phyloP scores from a whole-genome alignment of 768 basidiomycete species.

The Tubosaeta sp. region DNA sequence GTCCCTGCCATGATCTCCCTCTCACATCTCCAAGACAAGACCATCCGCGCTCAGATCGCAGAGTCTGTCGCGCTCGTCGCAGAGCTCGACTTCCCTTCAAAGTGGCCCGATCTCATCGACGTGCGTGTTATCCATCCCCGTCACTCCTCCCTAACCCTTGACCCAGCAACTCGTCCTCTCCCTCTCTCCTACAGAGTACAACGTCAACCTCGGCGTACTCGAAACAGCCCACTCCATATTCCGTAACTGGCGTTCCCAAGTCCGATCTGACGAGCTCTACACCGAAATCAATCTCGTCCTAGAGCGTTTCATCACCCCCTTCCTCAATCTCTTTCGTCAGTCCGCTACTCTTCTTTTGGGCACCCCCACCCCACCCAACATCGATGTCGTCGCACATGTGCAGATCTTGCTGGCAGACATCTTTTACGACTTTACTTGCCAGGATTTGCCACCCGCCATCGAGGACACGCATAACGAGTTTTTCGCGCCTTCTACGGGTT shows the following conservation, averaged over 20 bases:
- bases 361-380: constrained; percentile 34
- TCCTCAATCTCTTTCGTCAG: constrained; percentile 76
- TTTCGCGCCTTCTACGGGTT: constrained; percentile 64
- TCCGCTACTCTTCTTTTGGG: constrained; percentile 51
- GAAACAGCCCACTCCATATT: constrained; percentile 97
- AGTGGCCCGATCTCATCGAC: constrained; percentile 87
- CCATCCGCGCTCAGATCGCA: constrained; percentile 79
- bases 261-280: constrained; percentile 83
- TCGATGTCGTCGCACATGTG: constrained; percentile 59
- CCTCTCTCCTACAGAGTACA: constrained; percentile 76
- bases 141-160: constrained; percentile 11
- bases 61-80: constrained; percentile 93
- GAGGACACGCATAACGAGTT: constrained; percentile 85
- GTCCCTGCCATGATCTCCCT: constrained; percentile 90
- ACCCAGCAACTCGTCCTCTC: constrained; percentile 82
- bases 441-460: constrained; percentile 91
- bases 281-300: constrained; percentile 90
- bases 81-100: constrained; percentile 82
- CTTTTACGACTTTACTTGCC: constrained; percentile 91
- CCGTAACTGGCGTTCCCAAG: constrained; percentile 85
- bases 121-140: constrained; percentile 45
- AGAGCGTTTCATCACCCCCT: constrained; percentile 75
- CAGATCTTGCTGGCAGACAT: constrained; percentile 80
- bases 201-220: constrained; percentile 83
- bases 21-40: constrained; percentile 67